Base-by-base conservation (phyloP, 208 protist genomes). In the Leishmania guyanensis region DNA sequence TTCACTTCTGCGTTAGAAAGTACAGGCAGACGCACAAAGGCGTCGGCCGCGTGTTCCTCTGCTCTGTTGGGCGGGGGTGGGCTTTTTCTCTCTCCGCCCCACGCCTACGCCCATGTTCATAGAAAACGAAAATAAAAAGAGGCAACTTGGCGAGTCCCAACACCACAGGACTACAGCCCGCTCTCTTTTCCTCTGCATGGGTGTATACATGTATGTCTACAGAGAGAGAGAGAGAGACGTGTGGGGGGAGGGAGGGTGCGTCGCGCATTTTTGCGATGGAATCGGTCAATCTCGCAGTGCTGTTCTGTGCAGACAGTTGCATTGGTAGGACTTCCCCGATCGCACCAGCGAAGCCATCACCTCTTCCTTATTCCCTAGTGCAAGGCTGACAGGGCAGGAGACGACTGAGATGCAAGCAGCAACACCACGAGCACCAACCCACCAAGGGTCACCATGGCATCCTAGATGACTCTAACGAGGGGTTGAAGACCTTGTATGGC, bases 271-370 rank as follows among this genome's bases (percentile, higher is more conserved):
- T 26, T 29, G 62, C 10, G 17, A 78, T 78, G 75, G 75, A 78
- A 20, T 48, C 58, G 12, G 56, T 78, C 17, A 78, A 78, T 60
- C 60, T 78, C 43, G 43, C 75, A 70, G 33, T 48, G 54, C 60
- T 14, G 26, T 78, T 2, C 43, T 78, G 0, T 60, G 75, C 5
- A 50, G 56, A 5, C 58, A 78, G 36, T 26, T 54, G 43, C 60
- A 62, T 36, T 22, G 69, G 46, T 16, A 9, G 17, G 72, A 76
- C 50, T n/a, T 36, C 64, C 36, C 64, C 64, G 64, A 68, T 29
- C 10, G 26, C 64, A 29, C 10, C 64, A 68, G 64, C 64, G 64
- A 20, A 29, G 36, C 64, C 26, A 68, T 26, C 56, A 6, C 56
- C 56, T 62, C 56, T 26, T 62, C 56, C 20, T n/a, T n/a, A 16